Evolutionary conservation across 2,329 filamentous ascomycete genomes (phyloP).

Genomic region (Ophiocordyceps camponoti-saundersi): DNA sequence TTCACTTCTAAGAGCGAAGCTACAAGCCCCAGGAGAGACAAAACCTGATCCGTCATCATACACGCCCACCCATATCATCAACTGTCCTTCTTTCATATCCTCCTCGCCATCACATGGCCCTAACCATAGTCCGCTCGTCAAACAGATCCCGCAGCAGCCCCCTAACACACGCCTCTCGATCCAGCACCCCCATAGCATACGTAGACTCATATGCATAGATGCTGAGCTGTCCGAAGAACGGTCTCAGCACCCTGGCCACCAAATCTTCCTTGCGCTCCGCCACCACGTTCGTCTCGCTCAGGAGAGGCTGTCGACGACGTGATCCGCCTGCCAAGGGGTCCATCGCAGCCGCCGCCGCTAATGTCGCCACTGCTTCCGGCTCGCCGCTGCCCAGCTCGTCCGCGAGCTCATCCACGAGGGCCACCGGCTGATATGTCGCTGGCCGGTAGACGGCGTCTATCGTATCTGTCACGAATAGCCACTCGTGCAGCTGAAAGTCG

Average conservation of each 20-base stretch:
- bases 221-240: constrained; percentile 82
- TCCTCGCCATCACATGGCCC: constrained; percentile 24
- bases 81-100: too few species aligned
- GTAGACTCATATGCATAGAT: constrained; percentile 88
- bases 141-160: constrained; percentile 60
- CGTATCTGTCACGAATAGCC: constrained; percentile 94
- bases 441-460: constrained; percentile 88
- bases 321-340: not conserved
- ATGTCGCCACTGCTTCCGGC: not conserved
- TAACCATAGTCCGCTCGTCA: constrained; percentile 56
- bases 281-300: constrained; percentile 25
- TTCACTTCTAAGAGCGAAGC: too few species aligned
- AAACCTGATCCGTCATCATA: too few species aligned
- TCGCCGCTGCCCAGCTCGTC: constrained; percentile 29
- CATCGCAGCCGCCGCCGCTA: not conserved
- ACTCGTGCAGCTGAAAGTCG: constrained; percentile 96
- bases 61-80: too few species aligned
- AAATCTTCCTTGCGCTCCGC: constrained; percentile 51
- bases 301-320: not conserved
- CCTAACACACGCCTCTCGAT: constrained; percentile 45
- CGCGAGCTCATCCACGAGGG: constrained; percentile 70
- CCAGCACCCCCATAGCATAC: constrained; percentile 63
- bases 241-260: constrained; percentile 60
- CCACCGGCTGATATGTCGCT: constrained; percentile 47
- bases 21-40: too few species aligned